phyloP scores from a whole-genome alignment of 352 stramenopile genomes.

The Blastocystis sp. region DNA sequence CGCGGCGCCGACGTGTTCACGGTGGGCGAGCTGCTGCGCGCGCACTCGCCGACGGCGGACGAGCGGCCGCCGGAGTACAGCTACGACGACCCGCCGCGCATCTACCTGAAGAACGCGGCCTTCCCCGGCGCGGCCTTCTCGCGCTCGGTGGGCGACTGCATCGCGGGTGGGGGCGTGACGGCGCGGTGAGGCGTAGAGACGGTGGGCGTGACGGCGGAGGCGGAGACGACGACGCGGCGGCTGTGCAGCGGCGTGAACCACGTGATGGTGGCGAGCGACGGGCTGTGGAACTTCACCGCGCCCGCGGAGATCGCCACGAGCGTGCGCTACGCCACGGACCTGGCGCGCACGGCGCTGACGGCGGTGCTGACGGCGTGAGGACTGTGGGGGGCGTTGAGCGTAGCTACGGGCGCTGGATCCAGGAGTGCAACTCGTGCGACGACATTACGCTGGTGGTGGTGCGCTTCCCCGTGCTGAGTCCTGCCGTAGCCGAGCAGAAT shows the following conservation, averaged over 20 bases:
- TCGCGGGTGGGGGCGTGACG: background rate
- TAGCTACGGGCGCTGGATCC: constrained; percentile 42
- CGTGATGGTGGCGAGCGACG: constrained; percentile 39
- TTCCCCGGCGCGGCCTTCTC: constrained; percentile 51
- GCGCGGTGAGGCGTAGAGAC: background rate
- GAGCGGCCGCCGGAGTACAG: background rate
- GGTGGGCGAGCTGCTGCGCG: background rate
- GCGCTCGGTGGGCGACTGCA: constrained; percentile 29
- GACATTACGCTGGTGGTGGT: constrained; percentile 51
- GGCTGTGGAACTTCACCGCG: constrained; percentile 47
- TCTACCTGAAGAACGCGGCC: constrained; percentile 14
- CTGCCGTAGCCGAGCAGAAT: no score
- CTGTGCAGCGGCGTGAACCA: constrained; percentile 4
- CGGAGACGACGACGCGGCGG: background rate
- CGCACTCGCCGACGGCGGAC: background rate
- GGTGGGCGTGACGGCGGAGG: constrained; percentile 27
- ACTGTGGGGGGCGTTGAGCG: background rate
- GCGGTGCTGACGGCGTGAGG: background rate
- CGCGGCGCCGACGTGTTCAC: constrained; percentile 40
- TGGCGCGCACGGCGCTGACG: constrained; percentile 11
- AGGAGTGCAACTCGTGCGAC: constrained; percentile 18
- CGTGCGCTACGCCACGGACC: constrained; percentile 40
- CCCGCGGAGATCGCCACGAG: constrained; percentile 9
- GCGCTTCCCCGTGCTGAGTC: constrained; percentile 4
- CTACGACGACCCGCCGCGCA: constrained; percentile 32